These are phyloP conservation scores for Xylaria castorea DNA, from an alignment of 495 filamentous ascomycete genomes.

Conservation along the genomic window DNA sequence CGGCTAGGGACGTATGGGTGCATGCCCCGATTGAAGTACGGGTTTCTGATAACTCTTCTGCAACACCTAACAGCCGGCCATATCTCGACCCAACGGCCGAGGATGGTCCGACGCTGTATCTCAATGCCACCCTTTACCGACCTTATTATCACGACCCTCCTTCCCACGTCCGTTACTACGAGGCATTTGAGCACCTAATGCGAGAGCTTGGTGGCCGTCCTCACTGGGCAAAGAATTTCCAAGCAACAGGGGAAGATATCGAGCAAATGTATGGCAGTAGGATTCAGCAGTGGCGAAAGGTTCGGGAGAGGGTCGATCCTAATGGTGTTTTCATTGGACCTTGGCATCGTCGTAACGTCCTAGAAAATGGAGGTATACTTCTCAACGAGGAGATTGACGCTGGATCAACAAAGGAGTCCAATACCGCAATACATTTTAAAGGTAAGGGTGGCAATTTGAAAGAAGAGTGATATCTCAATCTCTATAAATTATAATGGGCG, in stretches of 20 bases:
- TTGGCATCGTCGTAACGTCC: constrained; percentile 81
- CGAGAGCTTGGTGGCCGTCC: constrained; percentile 85
- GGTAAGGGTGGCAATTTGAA: constrained; percentile 7
- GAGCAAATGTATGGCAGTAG: constrained; percentile 57
- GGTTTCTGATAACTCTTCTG: constrained; percentile 73
- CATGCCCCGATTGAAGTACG: constrained; percentile 95
- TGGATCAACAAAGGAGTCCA: constrained; percentile 30
- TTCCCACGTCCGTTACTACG: constrained; percentile 78
- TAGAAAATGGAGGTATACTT: constrained; percentile 48
- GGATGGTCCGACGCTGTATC: constrained; percentile 82
- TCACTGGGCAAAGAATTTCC: constrained; percentile 98
- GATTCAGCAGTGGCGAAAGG: constrained; percentile 68
- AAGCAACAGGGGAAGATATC: constrained; percentile 63
- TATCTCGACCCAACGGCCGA: constrained; percentile 73
- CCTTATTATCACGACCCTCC: constrained; percentile 85
- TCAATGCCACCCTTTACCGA: constrained; percentile 95
- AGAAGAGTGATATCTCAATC: not conserved
- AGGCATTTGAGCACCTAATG: constrained; percentile 97
- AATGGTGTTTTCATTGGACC: constrained; percentile 91
- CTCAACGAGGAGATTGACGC: constrained; percentile 50
- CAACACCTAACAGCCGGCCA: constrained; percentile 60
- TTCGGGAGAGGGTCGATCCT: constrained; percentile 79
- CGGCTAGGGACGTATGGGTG: constrained; percentile 78
- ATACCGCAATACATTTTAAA: constrained; percentile 40
- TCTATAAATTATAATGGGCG: not conserved